Conservation (phyloP, 257 asterid species). For the Solanum dulcamara region DNA sequence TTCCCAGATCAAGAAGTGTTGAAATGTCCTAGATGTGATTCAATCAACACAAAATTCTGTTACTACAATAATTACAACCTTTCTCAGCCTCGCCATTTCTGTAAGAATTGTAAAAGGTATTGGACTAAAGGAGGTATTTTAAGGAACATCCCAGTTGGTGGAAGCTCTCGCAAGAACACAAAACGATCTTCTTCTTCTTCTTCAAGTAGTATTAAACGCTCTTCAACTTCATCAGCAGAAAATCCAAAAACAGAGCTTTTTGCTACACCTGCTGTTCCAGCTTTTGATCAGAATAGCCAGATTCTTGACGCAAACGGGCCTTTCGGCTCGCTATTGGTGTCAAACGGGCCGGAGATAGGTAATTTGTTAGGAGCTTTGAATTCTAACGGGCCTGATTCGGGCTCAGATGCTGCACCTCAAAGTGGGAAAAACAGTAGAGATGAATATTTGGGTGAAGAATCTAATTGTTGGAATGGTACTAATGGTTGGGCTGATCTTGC, state of each 20-base stretch:
- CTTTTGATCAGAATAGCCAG: slow-evolving; percentile 3
- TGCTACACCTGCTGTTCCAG: not conserved
- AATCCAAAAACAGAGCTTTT: slow-evolving; percentile 19
- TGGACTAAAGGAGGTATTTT: slow-evolving; percentile 92
- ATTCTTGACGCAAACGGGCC: slow-evolving; percentile 14
- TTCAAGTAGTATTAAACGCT: slow-evolving; percentile 7
- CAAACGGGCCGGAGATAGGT: slow-evolving; percentile 39
- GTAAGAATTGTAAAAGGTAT: slow-evolving; percentile 74
- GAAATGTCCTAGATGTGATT: slow-evolving; percentile 83
- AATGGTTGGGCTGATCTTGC: slow-evolving; percentile 71
- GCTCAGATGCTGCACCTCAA: slow-evolving; percentile 1
- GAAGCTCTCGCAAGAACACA: slow-evolving; percentile 54
- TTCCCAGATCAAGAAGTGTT: slow-evolving; percentile 64
- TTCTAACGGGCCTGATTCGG: not conserved
- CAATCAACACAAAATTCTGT: slow-evolving; percentile 69
- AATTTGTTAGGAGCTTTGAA: slow-evolving; percentile 26
- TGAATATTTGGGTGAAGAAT: slow-evolving; percentile 23
- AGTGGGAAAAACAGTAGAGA: slow-evolving; percentile 4
- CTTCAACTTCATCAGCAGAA: slow-evolving; percentile 3
- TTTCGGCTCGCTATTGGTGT: slow-evolving; percentile 37
- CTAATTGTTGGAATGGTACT: slow-evolving; percentile 26
- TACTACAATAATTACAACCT: slow-evolving; percentile 90
- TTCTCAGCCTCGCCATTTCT: slow-evolving; percentile 90
- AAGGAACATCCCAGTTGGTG: slow-evolving; percentile 84
- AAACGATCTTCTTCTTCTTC: slow-evolving; percentile 35